These are phyloP conservation scores for Salvia sclarea DNA, from an alignment of 305 asterid genomes.

Conservation along the genomic window DNA sequence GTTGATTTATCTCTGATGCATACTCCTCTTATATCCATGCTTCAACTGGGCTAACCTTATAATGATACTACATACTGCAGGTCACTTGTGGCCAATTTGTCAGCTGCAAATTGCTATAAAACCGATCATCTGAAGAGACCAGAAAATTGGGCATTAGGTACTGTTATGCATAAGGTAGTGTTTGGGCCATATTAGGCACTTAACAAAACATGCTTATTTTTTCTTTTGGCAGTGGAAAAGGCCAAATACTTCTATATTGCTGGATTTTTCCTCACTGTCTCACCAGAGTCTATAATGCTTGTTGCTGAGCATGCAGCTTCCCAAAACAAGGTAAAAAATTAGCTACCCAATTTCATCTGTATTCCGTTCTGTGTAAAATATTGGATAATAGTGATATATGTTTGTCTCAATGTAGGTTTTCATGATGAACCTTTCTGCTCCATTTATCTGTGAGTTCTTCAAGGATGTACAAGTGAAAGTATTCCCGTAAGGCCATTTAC, in stretches of 20 bases:
- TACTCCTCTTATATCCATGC: background rate
- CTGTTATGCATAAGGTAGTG: background rate
- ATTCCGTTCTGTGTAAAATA: slow-evolving; percentile 18
- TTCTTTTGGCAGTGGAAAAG: slow-evolving; percentile 66
- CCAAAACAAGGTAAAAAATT: slow-evolving; percentile 65
- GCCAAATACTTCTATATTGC: slow-evolving; percentile 86
- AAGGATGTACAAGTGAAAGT: slow-evolving; percentile 84
- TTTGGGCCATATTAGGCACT: background rate
- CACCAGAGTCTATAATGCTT: slow-evolving; percentile 86
- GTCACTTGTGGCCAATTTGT: slow-evolving; percentile 84
- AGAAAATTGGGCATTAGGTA: slow-evolving; percentile 86
- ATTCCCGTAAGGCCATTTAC: slow-evolving; percentile 61
- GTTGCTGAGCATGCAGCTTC: slow-evolving; percentile 96
- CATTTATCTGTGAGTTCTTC: slow-evolving; percentile 96
- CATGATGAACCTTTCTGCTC: slow-evolving; percentile 88
- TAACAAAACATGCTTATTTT: slow-evolving; percentile 23
- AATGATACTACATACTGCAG: slow-evolving; percentile 47
- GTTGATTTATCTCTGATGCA: background rate
- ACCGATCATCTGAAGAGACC: slow-evolving; percentile 73
- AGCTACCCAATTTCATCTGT: background rate
- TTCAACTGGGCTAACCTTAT: slow-evolving; percentile 5
- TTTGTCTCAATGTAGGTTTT: slow-evolving; percentile 55
- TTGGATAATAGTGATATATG: slow-evolving; percentile 19
- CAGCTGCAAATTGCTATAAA: slow-evolving; percentile 88
- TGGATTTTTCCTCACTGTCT: slow-evolving; percentile 94